Base-by-base conservation (phyloP, 345 rosid genomes). In the Aethionema arabicum region DNA sequence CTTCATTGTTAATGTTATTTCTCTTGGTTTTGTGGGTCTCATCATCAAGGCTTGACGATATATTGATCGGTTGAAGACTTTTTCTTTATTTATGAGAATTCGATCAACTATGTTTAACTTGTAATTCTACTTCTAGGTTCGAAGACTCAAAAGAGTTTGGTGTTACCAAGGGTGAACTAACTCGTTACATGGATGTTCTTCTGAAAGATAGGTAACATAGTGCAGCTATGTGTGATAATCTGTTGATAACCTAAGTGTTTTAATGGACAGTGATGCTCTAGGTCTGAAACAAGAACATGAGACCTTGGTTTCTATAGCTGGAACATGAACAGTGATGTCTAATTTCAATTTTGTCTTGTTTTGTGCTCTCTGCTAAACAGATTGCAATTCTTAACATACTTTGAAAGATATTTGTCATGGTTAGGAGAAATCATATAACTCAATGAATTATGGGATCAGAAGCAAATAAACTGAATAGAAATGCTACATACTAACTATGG, bases 91-190 rank as follows among this genome's bases (percentile, higher is more conserved):
- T 40, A 56, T 40, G 64, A 49, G n/a, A 62, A 69, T 60, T 33
- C n/a, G 14, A 35, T 33, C 31, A 38, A 46, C 16, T 51, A 27
- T 59, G 50, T 39, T 39, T 72, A 52, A 72, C 57, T 27, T 67
- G 21, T 55, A 11, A 21, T 58, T 64, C 8, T 76, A 52, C 49
- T 32, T 67, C 46, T 71, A 89, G 98, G 96, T 95, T 73, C 89
- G 97, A 66, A 83, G 97, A 78, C 95, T 95, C 35, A n/a, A 95
- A 95, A 77, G 97, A 90, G 67, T 95, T 88, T 82, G 99, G 99
- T 77, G 97, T 95, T 52, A 95, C 97, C 56, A 90, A 68, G 75
- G 98, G 99, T 53, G 99, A 95, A 82, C 73, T 90, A 70, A 88
- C 92, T 49, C 96, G 99, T 58, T 95, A 95, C 76, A 80, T 90